Evolutionary conservation across 768 basidiomycete genomes (phyloP).

Genomic region (Lactarius indigo): DNA sequence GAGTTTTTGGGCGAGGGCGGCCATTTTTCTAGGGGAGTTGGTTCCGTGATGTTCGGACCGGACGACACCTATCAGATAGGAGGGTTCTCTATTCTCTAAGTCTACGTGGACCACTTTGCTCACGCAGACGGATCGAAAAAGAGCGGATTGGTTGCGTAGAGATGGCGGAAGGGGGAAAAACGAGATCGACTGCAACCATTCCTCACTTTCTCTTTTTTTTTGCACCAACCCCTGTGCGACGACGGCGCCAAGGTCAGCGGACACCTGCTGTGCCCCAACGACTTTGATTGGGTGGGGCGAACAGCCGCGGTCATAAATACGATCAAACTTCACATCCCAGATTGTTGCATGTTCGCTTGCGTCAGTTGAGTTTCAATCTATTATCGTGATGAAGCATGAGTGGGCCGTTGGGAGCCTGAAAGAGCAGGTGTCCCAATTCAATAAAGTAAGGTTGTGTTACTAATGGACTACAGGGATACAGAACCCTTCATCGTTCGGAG

Average conservation of each 20-base stretch:
- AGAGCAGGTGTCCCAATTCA: background rate
- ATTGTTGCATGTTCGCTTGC: background rate
- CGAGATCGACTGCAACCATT: background rate
- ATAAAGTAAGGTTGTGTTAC: background rate
- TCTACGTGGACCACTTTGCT: background rate
- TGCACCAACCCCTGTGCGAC: background rate
- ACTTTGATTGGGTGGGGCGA: background rate
- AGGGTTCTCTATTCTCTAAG: background rate
- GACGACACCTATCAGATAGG: background rate
- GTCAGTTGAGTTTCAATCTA: conserved; percentile 1
- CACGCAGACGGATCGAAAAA: background rate
- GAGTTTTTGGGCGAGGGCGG: conserved; percentile 40
- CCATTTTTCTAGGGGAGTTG: conserved; percentile 26
- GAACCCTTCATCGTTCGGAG: background rate
- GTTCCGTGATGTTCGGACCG: too few species aligned
- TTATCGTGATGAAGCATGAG: background rate
- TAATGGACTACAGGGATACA: background rate
- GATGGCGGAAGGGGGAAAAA: background rate
- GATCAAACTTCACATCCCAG: background rate
- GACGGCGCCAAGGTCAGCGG: background rate
- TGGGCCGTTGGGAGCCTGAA: background rate
- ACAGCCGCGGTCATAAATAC: background rate
- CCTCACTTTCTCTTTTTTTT: background rate
- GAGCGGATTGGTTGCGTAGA: background rate
- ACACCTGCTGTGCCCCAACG: background rate